These are phyloP conservation scores for Candida pseudofarinosa DNA, from an alignment of 805 yeast genomes.

Conservation along the genomic window DNA sequence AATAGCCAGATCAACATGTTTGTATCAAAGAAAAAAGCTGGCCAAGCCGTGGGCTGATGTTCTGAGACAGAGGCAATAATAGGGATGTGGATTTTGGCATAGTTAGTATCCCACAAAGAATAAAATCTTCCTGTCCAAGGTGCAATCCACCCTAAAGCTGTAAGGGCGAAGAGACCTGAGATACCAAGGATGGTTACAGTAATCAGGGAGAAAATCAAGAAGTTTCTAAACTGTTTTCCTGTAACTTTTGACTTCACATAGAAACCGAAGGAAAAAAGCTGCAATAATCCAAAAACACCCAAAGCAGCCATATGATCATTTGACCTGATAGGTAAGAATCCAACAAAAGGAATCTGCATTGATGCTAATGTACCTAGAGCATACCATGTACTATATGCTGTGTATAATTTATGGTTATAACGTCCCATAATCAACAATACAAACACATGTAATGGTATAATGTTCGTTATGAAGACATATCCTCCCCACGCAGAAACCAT, in stretches of 20 bases:
- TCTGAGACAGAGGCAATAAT: slow-evolving; percentile 98
- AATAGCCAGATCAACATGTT: slow-evolving; percentile 93
- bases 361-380: slow-evolving; percentile 96
- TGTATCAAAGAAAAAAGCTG: slow-evolving; percentile 93
- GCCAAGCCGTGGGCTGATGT: slow-evolving; percentile 99
- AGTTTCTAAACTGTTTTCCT: slow-evolving; percentile 65
- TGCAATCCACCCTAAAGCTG: slow-evolving; percentile 90
- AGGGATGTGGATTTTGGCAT: slow-evolving; percentile 97
- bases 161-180: slow-evolving; percentile 68
- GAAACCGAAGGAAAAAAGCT: slow-evolving; percentile 81
- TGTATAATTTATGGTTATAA: slow-evolving; percentile 74
- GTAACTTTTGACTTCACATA: slow-evolving; percentile 74
- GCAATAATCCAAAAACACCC: slow-evolving; percentile 94
- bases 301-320: slow-evolving; percentile 98
- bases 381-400: slow-evolving; percentile 95
- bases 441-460: slow-evolving; percentile 93
- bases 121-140: slow-evolving; percentile 99
- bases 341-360: slow-evolving; percentile 99
- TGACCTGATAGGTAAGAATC: slow-evolving; percentile 93
- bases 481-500: slow-evolving; percentile 99
- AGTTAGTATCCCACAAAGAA: slow-evolving; percentile 96
- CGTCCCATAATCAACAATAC: slow-evolving; percentile 92
- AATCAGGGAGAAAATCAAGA: slow-evolving; percentile 57
- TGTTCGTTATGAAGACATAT: slow-evolving; percentile 95
- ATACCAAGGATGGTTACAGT: slow-evolving; percentile 61